phyloP scores from a whole-genome alignment of 805 yeast genomes.

The Starmerella sp. region DNA sequence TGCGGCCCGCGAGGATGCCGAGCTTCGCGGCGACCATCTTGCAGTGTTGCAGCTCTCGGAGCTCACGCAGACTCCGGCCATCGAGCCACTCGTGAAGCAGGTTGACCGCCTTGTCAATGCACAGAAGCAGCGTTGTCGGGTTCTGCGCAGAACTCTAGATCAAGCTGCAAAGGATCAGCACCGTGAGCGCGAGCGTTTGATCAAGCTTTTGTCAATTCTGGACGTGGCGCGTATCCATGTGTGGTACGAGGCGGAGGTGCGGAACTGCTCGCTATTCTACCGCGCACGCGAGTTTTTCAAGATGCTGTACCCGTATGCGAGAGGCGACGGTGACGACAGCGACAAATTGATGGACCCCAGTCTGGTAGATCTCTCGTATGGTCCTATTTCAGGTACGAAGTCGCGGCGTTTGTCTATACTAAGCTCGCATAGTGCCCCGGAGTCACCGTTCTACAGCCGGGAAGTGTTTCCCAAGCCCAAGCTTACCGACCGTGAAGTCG shows the following conservation, averaged over 20 bases:
- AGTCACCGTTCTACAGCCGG: constrained; percentile 26
- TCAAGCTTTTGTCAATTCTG: constrained; percentile 10
- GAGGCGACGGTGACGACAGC: constrained; percentile 2
- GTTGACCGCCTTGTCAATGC: not conserved
- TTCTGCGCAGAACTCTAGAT: constrained; percentile 8
- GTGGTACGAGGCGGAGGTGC: constrained; percentile 24
- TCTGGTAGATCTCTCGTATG: not conserved
- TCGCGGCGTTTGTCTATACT: constrained; percentile 25
- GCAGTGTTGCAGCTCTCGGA: constrained; percentile 8
- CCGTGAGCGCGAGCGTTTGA: constrained; percentile 9
- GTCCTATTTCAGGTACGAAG: constrained; percentile 5
- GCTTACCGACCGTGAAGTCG: constrained; percentile 30
- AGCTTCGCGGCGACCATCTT: constrained; percentile 15
- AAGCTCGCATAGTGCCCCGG: constrained; percentile 21
- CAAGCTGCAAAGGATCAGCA: constrained; percentile 15
- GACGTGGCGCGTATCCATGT: constrained; percentile 16
- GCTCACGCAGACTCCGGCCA: not conserved
- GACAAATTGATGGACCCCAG: not conserved
- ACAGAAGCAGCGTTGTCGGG: constrained; percentile 4
- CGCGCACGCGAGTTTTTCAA: constrained; percentile 12
- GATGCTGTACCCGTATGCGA: constrained; percentile 10
- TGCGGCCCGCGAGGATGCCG: constrained; percentile 16
- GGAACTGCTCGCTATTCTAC: constrained; percentile 10
- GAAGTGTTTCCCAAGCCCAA: constrained; percentile 25
- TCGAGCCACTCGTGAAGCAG: not conserved